Percentiles rank a stretch among this genome's conserved stretches.
These are phyloP conservation scores for Atkinsonella hypoxylon DNA, from an alignment of 2,329 filamentous ascomycete genomes.

Conservation along the genomic window DNA sequence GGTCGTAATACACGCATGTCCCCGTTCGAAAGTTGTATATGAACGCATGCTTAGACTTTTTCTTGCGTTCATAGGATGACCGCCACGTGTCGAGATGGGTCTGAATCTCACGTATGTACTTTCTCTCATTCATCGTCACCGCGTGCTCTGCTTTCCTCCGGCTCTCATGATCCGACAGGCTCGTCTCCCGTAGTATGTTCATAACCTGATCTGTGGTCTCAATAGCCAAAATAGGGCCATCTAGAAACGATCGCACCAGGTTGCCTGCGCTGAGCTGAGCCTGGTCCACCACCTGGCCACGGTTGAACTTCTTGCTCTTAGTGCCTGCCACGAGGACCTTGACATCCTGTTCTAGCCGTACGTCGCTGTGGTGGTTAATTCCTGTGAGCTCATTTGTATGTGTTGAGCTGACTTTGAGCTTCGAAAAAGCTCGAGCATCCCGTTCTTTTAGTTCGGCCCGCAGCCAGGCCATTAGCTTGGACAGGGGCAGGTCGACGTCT, in stretches of 20 bases:
- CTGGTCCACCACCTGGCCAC: slow-evolving; percentile 74
- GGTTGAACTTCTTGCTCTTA: slow-evolving; percentile 83
- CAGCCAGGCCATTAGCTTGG: slow-evolving; percentile 69
- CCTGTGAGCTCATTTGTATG: slow-evolving; percentile 17
- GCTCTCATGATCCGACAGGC: slow-evolving; percentile 66
- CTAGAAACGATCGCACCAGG: slow-evolving; percentile 57
- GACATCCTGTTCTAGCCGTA: slow-evolving; percentile 54
- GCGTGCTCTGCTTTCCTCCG: slow-evolving; percentile 75
- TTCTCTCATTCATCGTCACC: slow-evolving; percentile 63
- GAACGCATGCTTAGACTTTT: slow-evolving; percentile 60
- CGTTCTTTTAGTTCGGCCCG: slow-evolving; percentile 71
- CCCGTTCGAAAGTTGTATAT: slow-evolving; percentile 87
- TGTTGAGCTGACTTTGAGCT: slow-evolving; percentile 22
- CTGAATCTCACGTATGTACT: slow-evolving; percentile 74
- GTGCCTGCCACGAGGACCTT: slow-evolving; percentile 75
- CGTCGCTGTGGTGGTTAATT: slow-evolving; percentile 15
- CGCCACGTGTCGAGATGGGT: slow-evolving; percentile 58
- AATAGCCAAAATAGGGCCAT: slow-evolving; percentile 74
- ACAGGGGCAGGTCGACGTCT: slow-evolving; percentile 62
- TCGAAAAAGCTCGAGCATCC: slow-evolving; percentile 46
- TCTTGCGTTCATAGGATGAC: slow-evolving; percentile 40
- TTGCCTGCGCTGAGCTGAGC: slow-evolving; percentile 47
- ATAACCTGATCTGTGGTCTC: slow-evolving; percentile 80
- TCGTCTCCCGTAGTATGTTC: slow-evolving; percentile 60
- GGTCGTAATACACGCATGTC: slow-evolving; percentile 74